Evolutionary conservation across 352 stramenopile genomes (phyloP).

Genomic region (Hyaloperonospora brassicae): DNA sequence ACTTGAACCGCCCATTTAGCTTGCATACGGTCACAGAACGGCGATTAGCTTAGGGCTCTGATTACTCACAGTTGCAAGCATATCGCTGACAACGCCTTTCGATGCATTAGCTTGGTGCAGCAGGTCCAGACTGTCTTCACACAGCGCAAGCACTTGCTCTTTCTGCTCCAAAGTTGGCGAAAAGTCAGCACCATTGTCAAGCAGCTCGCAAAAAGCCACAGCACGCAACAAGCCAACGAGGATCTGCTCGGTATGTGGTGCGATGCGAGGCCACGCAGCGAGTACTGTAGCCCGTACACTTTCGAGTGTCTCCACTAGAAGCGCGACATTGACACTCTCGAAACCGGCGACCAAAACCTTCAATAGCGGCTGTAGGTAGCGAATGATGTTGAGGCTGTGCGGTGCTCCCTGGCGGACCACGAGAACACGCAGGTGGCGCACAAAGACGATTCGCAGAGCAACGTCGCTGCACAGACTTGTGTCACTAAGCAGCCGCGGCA

Average conservation of each 20-base stretch:
- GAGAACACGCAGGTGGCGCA: slow-evolving; percentile 40
- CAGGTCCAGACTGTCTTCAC: slow-evolving; percentile 31
- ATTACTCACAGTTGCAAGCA: slow-evolving; percentile 18
- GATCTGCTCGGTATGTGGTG: slow-evolving; percentile 56
- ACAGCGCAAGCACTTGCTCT: slow-evolving; percentile 24
- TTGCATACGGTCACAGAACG: slow-evolving; percentile 21
- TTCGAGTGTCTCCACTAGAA: slow-evolving; percentile 54
- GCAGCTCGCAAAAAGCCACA: slow-evolving; percentile 55
- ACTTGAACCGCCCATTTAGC: slow-evolving; percentile 4
- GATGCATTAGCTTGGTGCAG: slow-evolving; percentile 25
- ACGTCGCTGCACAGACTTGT: slow-evolving; percentile 59
- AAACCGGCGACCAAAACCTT: slow-evolving; percentile 65
- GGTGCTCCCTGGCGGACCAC: slow-evolving; percentile 48
- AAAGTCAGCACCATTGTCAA: slow-evolving; percentile 33
- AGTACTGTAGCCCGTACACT: slow-evolving; percentile 46
- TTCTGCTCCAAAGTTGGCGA: slow-evolving; percentile 23
- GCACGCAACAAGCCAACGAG: slow-evolving; percentile 61
- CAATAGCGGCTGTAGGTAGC: slow-evolving; percentile 70
- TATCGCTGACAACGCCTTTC: slow-evolving; percentile 16
- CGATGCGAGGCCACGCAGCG: slow-evolving; percentile 59
- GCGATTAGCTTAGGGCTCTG: slow-evolving; percentile 19
- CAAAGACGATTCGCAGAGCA: slow-evolving; percentile 44
- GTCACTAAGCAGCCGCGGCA: slow-evolving; percentile 52
- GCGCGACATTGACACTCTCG: slow-evolving; percentile 43
- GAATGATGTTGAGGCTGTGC: slow-evolving; percentile 58